These are phyloP conservation scores for Perkinsus marinus DNA, from an alignment of 169 alveolate genomes.

Conservation along the genomic window DNA sequence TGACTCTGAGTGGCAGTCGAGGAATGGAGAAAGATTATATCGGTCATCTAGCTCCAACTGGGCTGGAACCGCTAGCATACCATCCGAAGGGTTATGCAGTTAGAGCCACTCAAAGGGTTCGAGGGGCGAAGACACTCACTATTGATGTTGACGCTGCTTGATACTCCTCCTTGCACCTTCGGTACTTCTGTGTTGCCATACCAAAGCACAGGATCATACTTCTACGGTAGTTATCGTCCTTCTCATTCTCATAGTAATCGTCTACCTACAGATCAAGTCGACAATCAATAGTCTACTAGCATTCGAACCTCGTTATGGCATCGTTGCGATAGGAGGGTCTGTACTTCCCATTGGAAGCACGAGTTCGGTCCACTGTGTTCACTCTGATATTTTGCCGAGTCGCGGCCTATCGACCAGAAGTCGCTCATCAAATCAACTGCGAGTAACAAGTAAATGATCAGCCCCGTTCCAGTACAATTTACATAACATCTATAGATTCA, in stretches of 20 bases:
- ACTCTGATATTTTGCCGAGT: neutral
- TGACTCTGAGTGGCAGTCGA: neutral
- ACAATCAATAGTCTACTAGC: no score
- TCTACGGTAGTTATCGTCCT: neutral
- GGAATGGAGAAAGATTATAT: no score
- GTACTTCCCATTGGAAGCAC: neutral
- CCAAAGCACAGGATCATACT: neutral
- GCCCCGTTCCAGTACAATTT: no score
- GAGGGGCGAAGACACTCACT: neutral
- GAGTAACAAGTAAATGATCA: no score
- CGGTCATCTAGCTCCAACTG: no score
- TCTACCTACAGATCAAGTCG: neutral
- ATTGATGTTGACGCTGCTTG: neutral
- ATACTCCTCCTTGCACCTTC: neutral
- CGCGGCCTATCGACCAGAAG: neutral
- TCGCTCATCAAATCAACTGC: neutral
- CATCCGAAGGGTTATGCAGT: no score
- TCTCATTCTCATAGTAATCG: neutral
- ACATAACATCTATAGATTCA: no score
- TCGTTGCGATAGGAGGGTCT: neutral
- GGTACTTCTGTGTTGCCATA: neutral
- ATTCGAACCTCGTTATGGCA: neutral
- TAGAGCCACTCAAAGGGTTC: neutral
- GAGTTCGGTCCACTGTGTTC: neutral
- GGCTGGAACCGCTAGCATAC: no score